A percentile compares a stretch with the other conserved stretches of the same genome.
These are phyloP conservation scores for Talaromyces borbonicus DNA, from an alignment of 495 filamentous ascomycete species.

Conservation along the genomic window DNA sequence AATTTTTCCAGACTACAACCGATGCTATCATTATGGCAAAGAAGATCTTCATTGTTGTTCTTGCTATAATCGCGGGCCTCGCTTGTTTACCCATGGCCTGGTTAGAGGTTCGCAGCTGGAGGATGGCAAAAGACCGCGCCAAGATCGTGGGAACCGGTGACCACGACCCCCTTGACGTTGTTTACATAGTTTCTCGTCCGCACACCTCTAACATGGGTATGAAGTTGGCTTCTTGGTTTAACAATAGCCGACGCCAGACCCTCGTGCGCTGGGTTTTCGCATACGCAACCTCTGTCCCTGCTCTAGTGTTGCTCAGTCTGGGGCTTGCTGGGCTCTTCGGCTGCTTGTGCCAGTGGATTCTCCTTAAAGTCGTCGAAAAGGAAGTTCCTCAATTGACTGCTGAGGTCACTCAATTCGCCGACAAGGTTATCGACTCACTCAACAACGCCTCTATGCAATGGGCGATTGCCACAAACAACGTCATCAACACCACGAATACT, in stretches of 20 bases:
- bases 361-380: slow-evolving; percentile 62
- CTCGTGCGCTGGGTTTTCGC: slow-evolving; percentile 77
- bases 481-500: slow-evolving; percentile 53
- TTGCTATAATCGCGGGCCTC: slow-evolving; percentile 58
- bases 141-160: slow-evolving; percentile 53
- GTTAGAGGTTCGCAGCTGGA: slow-evolving; percentile 71
- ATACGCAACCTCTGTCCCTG: slow-evolving; percentile 75
- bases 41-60: slow-evolving; percentile 61
- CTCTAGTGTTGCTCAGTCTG: slow-evolving; percentile 78
- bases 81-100: slow-evolving; percentile 69
- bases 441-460: slow-evolving; percentile 66
- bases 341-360: slow-evolving; percentile 74
- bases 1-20: slow-evolving; percentile 71
- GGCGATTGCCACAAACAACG: slow-evolving; percentile 66
- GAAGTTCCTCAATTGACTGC: slow-evolving; percentile 64
- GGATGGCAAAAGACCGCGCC: slow-evolving; percentile 57
- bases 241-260: slow-evolving; percentile 54
- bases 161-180: slow-evolving; percentile 75
- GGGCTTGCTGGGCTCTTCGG: slow-evolving; percentile 76
- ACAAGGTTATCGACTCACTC: slow-evolving; percentile 62
- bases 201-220: slow-evolving; percentile 62
- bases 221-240: slow-evolving; percentile 59
- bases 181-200: slow-evolving; percentile 79
- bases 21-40: slow-evolving; percentile 50
- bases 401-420: slow-evolving; percentile 74